Evolutionary conservation across 2,329 filamentous ascomycete species (phyloP).

Genomic region (Escovopsis sp.): DNA sequence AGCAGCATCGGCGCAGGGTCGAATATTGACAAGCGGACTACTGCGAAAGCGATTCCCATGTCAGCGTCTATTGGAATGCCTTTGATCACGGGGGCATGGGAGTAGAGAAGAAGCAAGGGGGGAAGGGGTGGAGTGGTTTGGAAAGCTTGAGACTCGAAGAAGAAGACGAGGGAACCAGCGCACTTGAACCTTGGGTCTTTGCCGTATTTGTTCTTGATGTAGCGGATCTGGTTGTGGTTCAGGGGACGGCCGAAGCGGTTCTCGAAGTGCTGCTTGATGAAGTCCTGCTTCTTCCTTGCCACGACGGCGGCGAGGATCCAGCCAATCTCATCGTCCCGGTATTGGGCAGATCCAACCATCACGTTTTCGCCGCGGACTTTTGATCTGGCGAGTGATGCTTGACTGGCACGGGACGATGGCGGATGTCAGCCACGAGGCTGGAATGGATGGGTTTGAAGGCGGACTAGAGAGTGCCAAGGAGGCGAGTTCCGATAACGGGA

Average conservation of each 20-base stretch:
- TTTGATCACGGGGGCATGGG: neutral
- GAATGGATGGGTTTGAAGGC: neutral
- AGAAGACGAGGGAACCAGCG: slow-evolving; percentile 7
- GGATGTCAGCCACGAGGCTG: neutral
- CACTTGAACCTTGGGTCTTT: slow-evolving; percentile 24
- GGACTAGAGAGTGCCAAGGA: neutral
- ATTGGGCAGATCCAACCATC: slow-evolving; percentile 21
- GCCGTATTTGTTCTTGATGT: slow-evolving; percentile 26
- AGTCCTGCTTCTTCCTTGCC: slow-evolving; percentile 9
- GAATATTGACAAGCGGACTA: slow-evolving; percentile 7
- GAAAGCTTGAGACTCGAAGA: neutral
- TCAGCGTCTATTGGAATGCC: neutral
- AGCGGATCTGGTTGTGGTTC: slow-evolving; percentile 21
- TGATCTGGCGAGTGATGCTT: neutral
- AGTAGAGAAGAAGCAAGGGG: no score
- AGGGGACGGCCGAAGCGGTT: slow-evolving; percentile 14
- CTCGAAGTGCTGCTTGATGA: slow-evolving; percentile 15
- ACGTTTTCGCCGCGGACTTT: neutral
- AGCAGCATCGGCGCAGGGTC: slow-evolving; percentile 1
- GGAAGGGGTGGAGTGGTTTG: no score
- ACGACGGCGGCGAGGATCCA: slow-evolving; percentile 19
- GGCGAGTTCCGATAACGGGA: neutral
- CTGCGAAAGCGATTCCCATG: neutral
- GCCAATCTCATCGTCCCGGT: slow-evolving; percentile 19
- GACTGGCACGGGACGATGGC: neutral